phyloP scores from a whole-genome alignment of 2,329 filamentous ascomycete genomes.

The Aspergillus eucalypticola region DNA sequence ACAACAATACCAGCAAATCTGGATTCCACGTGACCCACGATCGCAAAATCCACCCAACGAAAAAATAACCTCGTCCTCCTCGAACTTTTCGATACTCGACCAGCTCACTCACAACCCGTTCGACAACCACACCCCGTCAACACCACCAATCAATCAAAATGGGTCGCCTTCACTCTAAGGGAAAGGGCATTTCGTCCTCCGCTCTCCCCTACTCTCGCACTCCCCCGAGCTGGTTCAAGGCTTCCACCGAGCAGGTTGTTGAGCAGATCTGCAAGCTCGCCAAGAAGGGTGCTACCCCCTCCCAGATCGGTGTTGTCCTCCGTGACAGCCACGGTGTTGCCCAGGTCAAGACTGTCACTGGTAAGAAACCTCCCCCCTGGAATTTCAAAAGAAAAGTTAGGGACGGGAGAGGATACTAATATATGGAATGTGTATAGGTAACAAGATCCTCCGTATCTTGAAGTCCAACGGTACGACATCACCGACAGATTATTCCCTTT shows the following conservation, averaged over 20 bases:
- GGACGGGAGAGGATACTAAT: slow-evolving; percentile 40
- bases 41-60: slow-evolving; percentile 15
- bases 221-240: slow-evolving; percentile 95
- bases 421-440: slow-evolving; percentile 61
- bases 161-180: slow-evolving; percentile 95
- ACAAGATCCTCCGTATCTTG: slow-evolving; percentile 99
- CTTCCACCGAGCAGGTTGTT: slow-evolving; percentile 95
- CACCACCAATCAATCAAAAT: slow-evolving; percentile 28
- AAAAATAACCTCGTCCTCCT: slow-evolving; percentile 10
- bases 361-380: slow-evolving; percentile 55
- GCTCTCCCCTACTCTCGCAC: slow-evolving; percentile 96
- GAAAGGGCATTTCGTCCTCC: slow-evolving; percentile 97
- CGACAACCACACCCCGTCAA: slow-evolving; percentile 30
- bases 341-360: slow-evolving; percentile 96
- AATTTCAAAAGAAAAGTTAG: too few relatives aligned
- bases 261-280: slow-evolving; percentile 99
- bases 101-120: slow-evolving; percentile 26
- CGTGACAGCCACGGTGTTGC: slow-evolving; percentile 97
- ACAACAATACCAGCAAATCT: not conserved
- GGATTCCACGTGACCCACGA: slow-evolving; percentile 36
- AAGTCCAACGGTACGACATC: slow-evolving; percentile 84
- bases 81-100: slow-evolving; percentile 9
- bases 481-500: slow-evolving; percentile 9
- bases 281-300: slow-evolving; percentile 97
- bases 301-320: slow-evolving; percentile 98